Evolutionary conservation across 2,329 filamentous ascomycete genomes (phyloP).

Genomic region (Diaporthe nobilis): DNA sequence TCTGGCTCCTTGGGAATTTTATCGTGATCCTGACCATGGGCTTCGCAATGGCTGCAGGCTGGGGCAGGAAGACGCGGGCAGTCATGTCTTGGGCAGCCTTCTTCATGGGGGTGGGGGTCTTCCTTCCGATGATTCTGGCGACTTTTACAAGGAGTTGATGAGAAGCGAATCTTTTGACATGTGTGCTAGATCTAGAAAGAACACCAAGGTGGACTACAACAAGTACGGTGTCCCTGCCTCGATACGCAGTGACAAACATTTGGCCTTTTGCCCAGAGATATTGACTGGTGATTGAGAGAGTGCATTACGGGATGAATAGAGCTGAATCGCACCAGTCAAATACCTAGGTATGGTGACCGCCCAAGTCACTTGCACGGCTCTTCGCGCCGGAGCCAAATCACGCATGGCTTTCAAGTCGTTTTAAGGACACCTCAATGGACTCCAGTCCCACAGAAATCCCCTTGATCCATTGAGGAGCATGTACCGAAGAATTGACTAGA

Average conservation of each 20-base stretch:
- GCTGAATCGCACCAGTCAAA: too few species aligned
- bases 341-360: too few species aligned
- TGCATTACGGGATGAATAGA: neutral
- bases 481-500: too few species aligned
- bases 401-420: too few species aligned
- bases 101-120: neutral
- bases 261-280: neutral
- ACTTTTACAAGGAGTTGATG: neutral
- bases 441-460: too few species aligned
- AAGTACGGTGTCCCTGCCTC: neutral
- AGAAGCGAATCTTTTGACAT: neutral
- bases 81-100: conserved; percentile 3
- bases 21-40: neutral
- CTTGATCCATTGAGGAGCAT: too few species aligned
- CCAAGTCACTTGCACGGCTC: too few species aligned
- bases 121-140: neutral
- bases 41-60: conserved; percentile 21
- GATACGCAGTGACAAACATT: neutral
- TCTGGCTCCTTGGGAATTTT: too few species aligned
- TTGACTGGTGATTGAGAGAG: neutral
- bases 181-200: neutral
- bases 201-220: neutral
- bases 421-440: too few species aligned
- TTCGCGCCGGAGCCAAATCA: too few species aligned
- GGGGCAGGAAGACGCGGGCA: conserved; percentile 11